phyloP scores from a whole-genome alignment of 225 moss, liverwort and hornwort species.

The Bryoerythrophyllum caledonicum region DNA sequence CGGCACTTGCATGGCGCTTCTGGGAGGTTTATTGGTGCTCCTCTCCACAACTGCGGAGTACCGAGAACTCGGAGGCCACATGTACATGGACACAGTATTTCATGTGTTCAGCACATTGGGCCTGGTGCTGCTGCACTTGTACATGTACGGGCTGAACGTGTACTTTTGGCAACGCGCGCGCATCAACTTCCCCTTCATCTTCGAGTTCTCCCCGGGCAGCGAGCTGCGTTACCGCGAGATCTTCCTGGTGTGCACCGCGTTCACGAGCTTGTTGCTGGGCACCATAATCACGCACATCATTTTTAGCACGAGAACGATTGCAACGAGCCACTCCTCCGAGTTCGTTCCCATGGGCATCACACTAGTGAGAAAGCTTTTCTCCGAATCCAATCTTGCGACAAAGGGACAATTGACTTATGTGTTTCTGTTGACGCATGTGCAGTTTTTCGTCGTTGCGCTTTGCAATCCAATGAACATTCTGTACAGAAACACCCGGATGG shows the following conservation, averaged over 20 bases:
- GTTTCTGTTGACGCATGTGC: slow-evolving; percentile 22
- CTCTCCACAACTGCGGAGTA: slow-evolving; percentile 33
- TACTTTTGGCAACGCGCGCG: slow-evolving; percentile 77
- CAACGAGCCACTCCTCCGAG: slow-evolving; percentile 46
- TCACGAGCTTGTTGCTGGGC: slow-evolving; percentile 72
- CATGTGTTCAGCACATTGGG: slow-evolving; percentile 76
- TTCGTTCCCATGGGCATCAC: slow-evolving; percentile 62
- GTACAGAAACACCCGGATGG: slow-evolving; percentile 65
- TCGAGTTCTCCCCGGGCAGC: slow-evolving; percentile 75
- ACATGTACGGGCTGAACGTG: slow-evolving; percentile 80
- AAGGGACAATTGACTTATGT: too few species aligned
- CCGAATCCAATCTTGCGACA: too few species aligned
- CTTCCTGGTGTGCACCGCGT: slow-evolving; percentile 64
- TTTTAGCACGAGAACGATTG: slow-evolving; percentile 42
- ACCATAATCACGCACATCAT: slow-evolving; percentile 77
- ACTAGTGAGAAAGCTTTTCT: slow-evolving; percentile 32
- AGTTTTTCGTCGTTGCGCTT: slow-evolving; percentile 61
- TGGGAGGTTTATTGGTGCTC: slow-evolving; percentile 63
- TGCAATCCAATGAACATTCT: slow-evolving; percentile 61
- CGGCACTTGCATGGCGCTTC: slow-evolving; percentile 66
- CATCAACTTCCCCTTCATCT: slow-evolving; percentile 89
- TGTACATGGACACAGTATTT: slow-evolving; percentile 74
- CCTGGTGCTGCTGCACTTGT: slow-evolving; percentile 77
- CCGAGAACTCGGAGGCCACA: slow-evolving; percentile 24
- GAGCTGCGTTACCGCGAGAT: slow-evolving; percentile 81